A percentile compares a stretch with the other conserved stretches of the same genome.
Evolutionary conservation across 2,329 filamentous ascomycete genomes (phyloP).

Genomic region (Alternaria viburni): DNA sequence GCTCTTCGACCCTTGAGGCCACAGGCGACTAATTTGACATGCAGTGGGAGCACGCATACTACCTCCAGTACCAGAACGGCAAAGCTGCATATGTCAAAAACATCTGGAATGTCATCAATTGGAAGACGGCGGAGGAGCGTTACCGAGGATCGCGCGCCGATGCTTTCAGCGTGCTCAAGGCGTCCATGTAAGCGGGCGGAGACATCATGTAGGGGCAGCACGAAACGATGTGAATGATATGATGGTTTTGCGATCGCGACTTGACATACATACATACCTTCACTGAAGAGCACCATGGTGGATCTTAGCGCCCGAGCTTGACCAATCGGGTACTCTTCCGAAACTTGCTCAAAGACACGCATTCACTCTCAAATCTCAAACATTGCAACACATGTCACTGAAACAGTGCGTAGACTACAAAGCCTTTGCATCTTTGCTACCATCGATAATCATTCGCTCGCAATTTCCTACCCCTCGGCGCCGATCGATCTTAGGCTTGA

Average conservation of each 20-base stretch:
- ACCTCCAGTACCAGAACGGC: slow-evolving; percentile 80
- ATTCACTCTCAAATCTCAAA: slow-evolving; percentile 28
- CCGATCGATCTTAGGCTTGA: neutral
- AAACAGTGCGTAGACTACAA: neutral
- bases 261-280: neutral
- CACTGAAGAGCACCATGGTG: slow-evolving; percentile 31
- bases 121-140: slow-evolving; percentile 71
- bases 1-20: no score
- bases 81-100: slow-evolving; percentile 77
- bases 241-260: neutral
- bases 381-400: neutral
- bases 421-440: neutral
- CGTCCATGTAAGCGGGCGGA: slow-evolving; percentile 32
- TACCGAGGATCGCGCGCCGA: slow-evolving; percentile 57
- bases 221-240: neutral
- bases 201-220: neutral
- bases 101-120: slow-evolving; percentile 81
- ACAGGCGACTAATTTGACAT: neutral
- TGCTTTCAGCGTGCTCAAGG: slow-evolving; percentile 48
- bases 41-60: slow-evolving; percentile 87
- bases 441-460: neutral
- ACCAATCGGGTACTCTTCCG: slow-evolving; percentile 40
- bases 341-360: slow-evolving; percentile 49
- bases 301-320: slow-evolving; percentile 14
- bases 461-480: neutral